Conservation (phyloP, 192 early-diverging fungal species). For the Mycoemilia scoparia region DNA sequence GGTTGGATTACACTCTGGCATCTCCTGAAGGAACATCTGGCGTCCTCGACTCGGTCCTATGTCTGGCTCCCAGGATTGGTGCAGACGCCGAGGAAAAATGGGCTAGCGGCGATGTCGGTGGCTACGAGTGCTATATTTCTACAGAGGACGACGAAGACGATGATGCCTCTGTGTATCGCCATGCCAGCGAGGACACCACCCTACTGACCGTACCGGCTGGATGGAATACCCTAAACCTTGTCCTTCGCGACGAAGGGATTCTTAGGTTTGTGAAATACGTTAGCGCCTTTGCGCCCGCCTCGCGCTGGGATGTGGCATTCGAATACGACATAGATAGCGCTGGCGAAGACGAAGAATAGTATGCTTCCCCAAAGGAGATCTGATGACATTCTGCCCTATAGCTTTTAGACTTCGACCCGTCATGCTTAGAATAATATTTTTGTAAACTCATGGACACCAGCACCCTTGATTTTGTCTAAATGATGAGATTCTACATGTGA, state of each 20-base stretch:
- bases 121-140: slow-evolving; percentile 62
- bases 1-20: slow-evolving; percentile 66
- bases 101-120: slow-evolving; percentile 44
- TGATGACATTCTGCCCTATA: no score
- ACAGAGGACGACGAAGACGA: slow-evolving; percentile 46
- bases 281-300: slow-evolving; percentile 45
- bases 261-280: slow-evolving; percentile 73
- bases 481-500: no score
- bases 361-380: neutral
- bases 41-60: slow-evolving; percentile 48
- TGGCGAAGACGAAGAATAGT: slow-evolving; percentile 5
- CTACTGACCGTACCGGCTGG: slow-evolving; percentile 47
- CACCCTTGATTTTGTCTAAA: no score
- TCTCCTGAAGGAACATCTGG: slow-evolving; percentile 31
- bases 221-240: slow-evolving; percentile 45
- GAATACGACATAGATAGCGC: slow-evolving; percentile 38
- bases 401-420: no score
- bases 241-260: slow-evolving; percentile 54
- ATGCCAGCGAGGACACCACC: slow-evolving; percentile 41
- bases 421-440: no score
- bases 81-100: slow-evolving; percentile 22
- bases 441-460: no score
- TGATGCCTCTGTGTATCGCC: slow-evolving; percentile 35
- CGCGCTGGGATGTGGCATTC: slow-evolving; percentile 62
- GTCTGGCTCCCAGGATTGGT: slow-evolving; percentile 22